Evolutionary conservation across 192 early-diverging fungal species (phyloP), one percentile per base, ranked within the genome.

Genomic region (Gryganskiella cystojenkinii): DNA sequence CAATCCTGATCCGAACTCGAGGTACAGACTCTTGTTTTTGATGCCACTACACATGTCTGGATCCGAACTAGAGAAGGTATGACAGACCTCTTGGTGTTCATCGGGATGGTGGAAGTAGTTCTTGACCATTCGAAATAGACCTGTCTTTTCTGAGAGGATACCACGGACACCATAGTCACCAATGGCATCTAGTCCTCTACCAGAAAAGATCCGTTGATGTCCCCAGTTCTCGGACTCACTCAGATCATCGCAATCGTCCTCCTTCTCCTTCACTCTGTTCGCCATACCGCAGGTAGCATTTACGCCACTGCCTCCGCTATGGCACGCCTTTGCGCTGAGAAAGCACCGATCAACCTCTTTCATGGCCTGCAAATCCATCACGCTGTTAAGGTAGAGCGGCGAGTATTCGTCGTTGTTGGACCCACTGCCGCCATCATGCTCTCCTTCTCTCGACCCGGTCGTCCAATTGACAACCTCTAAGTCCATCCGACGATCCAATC

Each of bases 191-290:
- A 15, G 25, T 1, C 61, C 61, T 33, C 61, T 27, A 13, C 61
- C 61, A 8, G 61, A 64, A 51, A 64, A 64, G 30, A 64, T 37
- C n/a, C 61, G 61, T 24, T 64, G 61, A 24, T 64, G 22, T n/a
- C 33, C 28, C 61, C 61, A 64, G 30, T 64, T 24, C 8, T 14
- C 5, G 11, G 13, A 22, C 2, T 60, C 22, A 9, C 44, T 37
- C 42, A 55, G 40, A 19, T 55, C 63, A 33, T 65, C 63, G 34
- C 35, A 20, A 5, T 54, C 24, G 19, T 31, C 33, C 5, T n/a
- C 17, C 55, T 17, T 14, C n/a, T 27, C 7, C 20, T 49, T 19
- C 25, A 27, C 25, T 3, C 17, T 31, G 19, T 15, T 49, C 43
- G 13, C 40, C 28, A 61, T 9, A 15, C 25, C 17, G 42, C n/a